Evolutionary conservation across 2,329 filamentous ascomycete species (phyloP).

Genomic region (Aspergillus aculeatus): DNA sequence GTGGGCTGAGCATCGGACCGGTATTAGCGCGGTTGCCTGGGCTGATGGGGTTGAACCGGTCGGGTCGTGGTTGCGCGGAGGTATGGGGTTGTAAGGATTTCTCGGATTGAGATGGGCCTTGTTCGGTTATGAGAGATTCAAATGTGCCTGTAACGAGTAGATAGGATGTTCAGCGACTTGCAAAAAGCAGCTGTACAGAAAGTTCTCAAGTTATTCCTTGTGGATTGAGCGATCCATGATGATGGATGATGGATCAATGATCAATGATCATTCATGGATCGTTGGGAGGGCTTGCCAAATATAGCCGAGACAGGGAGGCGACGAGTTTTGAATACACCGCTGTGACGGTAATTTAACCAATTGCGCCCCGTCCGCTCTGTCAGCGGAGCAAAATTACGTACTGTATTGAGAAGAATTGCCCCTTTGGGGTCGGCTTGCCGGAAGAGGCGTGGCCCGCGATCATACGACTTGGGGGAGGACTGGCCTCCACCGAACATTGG

Average conservation of each 20-base stretch:
- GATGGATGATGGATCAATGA: not conserved
- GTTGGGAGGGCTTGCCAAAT: not conserved
- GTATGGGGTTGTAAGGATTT: not conserved
- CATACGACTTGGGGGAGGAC: conserved; percentile 28
- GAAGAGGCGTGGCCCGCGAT: conserved; percentile 32
- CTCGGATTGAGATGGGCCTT: too few species aligned
- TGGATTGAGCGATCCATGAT: too few species aligned
- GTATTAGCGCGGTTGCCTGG: not conserved
- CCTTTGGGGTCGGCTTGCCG: conserved; percentile 22
- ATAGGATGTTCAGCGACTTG: not conserved
- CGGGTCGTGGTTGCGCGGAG: not conserved
- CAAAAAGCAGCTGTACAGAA: not conserved
- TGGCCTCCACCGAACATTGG: conserved; percentile 13
- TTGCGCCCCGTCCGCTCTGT: not conserved
- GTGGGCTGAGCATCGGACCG: not conserved
- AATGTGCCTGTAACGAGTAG: too few species aligned
- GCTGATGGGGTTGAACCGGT: not conserved
- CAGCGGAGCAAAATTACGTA: not conserved
- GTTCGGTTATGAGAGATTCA: too few species aligned
- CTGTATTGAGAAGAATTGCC: not conserved
- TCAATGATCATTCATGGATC: not conserved
- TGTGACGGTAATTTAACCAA: not conserved
- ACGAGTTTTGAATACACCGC: not conserved
- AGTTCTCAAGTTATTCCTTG: too few species aligned
- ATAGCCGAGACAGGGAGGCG: not conserved